phyloP scores from a whole-genome alignment of 352 stramenopile species.

The Phytophthora agathidicida region DNA sequence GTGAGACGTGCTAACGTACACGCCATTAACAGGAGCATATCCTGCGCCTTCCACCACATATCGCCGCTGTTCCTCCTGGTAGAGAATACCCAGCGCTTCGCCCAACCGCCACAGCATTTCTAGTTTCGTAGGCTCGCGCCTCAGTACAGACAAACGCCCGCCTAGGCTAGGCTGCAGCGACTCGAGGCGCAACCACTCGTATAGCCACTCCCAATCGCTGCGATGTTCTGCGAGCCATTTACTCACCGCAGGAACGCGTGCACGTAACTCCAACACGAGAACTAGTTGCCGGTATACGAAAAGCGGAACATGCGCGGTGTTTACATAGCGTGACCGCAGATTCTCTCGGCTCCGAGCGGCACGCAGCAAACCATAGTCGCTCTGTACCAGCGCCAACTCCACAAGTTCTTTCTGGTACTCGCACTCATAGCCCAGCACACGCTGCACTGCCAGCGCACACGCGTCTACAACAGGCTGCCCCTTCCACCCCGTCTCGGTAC shows the following conservation, averaged over 20 bases:
- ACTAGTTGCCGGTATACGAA: slow-evolving; percentile 86
- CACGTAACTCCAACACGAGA: slow-evolving; percentile 70
- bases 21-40: slow-evolving; percentile 92
- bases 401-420: slow-evolving; percentile 71
- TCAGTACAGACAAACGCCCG: slow-evolving; percentile 64
- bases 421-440: slow-evolving; percentile 65
- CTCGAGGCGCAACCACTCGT: slow-evolving; percentile 89
- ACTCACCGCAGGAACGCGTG: slow-evolving; percentile 61
- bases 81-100: slow-evolving; percentile 65
- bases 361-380: slow-evolving; percentile 72
- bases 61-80: slow-evolving; percentile 73
- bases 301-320: slow-evolving; percentile 70
- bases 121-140: slow-evolving; percentile 75
- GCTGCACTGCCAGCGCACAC: slow-evolving; percentile 66
- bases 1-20: slow-evolving; percentile 89
- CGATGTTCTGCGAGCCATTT: slow-evolving; percentile 62
- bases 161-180: slow-evolving; percentile 82
- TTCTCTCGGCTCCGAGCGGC: slow-evolving; percentile 73
- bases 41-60: slow-evolving; percentile 93
- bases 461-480: slow-evolving; percentile 83
- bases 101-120: slow-evolving; percentile 74
- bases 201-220: slow-evolving; percentile 81
- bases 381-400: slow-evolving; percentile 66
- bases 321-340: slow-evolving; percentile 66
- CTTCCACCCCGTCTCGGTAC: slow-evolving; percentile 88